Conservation (phyloP, 495 filamentous ascomycete species). For the Aspergillus conjunctus region DNA sequence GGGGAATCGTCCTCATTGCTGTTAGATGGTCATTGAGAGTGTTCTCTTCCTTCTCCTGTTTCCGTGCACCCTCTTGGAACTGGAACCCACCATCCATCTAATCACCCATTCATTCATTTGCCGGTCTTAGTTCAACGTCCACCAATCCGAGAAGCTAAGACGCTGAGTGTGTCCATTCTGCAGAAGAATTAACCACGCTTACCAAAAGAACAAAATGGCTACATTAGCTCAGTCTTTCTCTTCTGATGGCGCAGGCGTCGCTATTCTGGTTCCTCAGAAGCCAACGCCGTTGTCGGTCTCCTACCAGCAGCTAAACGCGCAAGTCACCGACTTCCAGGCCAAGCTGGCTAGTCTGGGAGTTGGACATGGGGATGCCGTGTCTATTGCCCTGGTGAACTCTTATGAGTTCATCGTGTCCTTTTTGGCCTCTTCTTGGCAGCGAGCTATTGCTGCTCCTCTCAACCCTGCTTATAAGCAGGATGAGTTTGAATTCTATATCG, state of each 20-base stretch:
- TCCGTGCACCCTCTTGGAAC: too few species aligned
- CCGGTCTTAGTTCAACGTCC: neutral
- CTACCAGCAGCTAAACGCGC: slow-evolving; percentile 61
- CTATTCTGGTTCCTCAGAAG: slow-evolving; percentile 68
- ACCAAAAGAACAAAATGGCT: slow-evolving; percentile 32
- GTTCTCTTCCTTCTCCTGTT: too few species aligned
- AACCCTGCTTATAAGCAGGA: slow-evolving; percentile 84
- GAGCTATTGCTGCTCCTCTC: slow-evolving; percentile 76
- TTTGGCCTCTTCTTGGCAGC: slow-evolving; percentile 74
- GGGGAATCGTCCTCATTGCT: too few species aligned
- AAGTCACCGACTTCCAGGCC: slow-evolving; percentile 66
- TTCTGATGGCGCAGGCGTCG: slow-evolving; percentile 44
- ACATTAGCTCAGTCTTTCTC: slow-evolving; percentile 51
- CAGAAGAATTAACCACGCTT: slow-evolving; percentile 4
- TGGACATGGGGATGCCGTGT: slow-evolving; percentile 63
- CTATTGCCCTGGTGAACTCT: slow-evolving; percentile 75
- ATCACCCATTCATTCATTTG: neutral
- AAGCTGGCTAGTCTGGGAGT: slow-evolving; percentile 74
- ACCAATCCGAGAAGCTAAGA: slow-evolving; percentile 21
- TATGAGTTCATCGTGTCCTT: slow-evolving; percentile 84
- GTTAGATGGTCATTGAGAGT: too few species aligned
- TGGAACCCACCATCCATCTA: neutral
- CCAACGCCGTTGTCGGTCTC: slow-evolving; percentile 60
- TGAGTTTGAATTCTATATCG: slow-evolving; percentile 89
- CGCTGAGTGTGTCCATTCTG: slow-evolving; percentile 6